Evolutionary conservation across 2,329 filamentous ascomycete species (phyloP), one percentile per base, ranked within the genome.

Genomic region (Exserohilum rostratum): DNA sequence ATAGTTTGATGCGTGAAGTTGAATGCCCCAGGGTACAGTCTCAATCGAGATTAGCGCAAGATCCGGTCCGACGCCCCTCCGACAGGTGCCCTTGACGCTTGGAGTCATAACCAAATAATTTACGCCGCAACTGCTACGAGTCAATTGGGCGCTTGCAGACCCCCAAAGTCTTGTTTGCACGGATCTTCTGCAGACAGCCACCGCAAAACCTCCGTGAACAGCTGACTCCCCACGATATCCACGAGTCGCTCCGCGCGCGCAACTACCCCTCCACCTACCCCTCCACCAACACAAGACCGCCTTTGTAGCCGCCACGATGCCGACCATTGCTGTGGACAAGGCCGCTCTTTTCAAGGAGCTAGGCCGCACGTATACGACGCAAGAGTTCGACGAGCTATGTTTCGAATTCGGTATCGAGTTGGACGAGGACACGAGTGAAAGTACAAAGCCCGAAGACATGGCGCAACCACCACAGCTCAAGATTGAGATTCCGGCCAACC

Each of bases 371-470:
- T 97, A 85, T 77, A 96, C 93, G 50, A 95, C 91, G 61, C 87
- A 96, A 69, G 91, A 96, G 72, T 99, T 99, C 73, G 95, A 99
- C 77, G 90, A 96, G 73, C 83, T 99, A 67, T 98, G 95, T 79
- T 99, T 99, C 84, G 93, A 99, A 71, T 99, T 96, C 74, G 93
- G 93, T 56, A 96, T 99, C 74, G 95, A 99, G 78, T 85, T 99
- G 66, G 95, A 99, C 80, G 93, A 98, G 80, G 95, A 99, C 55
- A 65, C 60, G 12, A 68, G 61, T 29, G 57, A 68, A 52, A 67
- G 64, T 48, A 71, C 70, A 42, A 76, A 70, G 56, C 55, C 70
- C 12, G 72, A 76, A 49, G 60, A 62, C 45, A 51, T 67, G 79
- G 90, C 96, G 77, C 91, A 96, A 78, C 86, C 91, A 46, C 89